phyloP scores from a whole-genome alignment of 2,329 filamentous ascomycete genomes.

The Tolypocladium paradoxum region DNA sequence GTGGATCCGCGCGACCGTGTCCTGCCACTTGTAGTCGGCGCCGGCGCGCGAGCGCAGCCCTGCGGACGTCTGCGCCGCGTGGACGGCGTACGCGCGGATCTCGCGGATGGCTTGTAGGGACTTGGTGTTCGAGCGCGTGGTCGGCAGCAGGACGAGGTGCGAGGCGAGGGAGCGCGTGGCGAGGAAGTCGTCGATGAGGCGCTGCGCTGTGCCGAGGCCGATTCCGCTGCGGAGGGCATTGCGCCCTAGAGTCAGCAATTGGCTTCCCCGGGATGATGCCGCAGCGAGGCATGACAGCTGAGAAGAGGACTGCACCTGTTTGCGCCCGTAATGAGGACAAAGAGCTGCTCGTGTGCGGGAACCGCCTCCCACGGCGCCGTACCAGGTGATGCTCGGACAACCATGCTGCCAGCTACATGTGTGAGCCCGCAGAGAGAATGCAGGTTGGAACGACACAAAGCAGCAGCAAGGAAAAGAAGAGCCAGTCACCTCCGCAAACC shows the following conservation, averaged over 20 bases:
- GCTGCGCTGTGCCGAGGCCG: slow-evolving; percentile 72
- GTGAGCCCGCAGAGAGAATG: background rate
- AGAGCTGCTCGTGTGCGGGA: slow-evolving; percentile 34
- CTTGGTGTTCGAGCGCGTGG: slow-evolving; percentile 68
- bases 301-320: slow-evolving; percentile 54
- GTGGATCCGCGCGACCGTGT: slow-evolving; percentile 41
- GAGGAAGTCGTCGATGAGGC: slow-evolving; percentile 85
- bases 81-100: slow-evolving; percentile 49
- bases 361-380: slow-evolving; percentile 26
- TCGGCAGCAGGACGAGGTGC: slow-evolving; percentile 70
- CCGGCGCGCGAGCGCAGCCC: slow-evolving; percentile 27
- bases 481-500: background rate
- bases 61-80: slow-evolving; percentile 27
- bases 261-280: too few relatives aligned
- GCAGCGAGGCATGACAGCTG: too few relatives aligned
- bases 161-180: slow-evolving; percentile 52
- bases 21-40: slow-evolving; percentile 19
- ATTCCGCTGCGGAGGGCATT: slow-evolving; percentile 53
- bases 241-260: background rate
- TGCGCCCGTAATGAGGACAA: slow-evolving; percentile 70
- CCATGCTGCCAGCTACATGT: slow-evolving; percentile 1
- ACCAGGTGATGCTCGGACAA: background rate
- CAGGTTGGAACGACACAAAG: background rate
- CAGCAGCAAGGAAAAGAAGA: too few relatives aligned
- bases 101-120: slow-evolving; percentile 58